Evolutionary conservation across 768 basidiomycete species (phyloP).

Genomic region (Pleurotus djamor): DNA sequence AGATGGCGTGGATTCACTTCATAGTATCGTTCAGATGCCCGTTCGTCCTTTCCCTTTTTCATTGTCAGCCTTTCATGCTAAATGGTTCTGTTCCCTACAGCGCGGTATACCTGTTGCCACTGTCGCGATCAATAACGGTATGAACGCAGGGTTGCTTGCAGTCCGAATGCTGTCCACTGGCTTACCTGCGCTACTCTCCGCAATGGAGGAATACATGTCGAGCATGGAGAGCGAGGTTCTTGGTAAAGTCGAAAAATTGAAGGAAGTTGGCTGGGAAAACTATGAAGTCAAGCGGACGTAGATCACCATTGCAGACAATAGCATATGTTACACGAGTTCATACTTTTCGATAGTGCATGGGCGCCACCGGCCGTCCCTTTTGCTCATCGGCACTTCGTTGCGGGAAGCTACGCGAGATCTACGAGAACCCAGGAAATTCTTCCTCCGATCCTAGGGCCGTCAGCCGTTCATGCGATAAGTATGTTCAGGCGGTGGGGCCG

Average conservation of each 20-base stretch:
- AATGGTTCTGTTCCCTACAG: conserved; percentile 34
- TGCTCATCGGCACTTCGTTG: no score
- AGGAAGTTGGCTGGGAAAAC: conserved; percentile 82
- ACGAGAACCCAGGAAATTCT: no score
- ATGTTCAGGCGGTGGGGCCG: no score
- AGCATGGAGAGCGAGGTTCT: conserved; percentile 73
- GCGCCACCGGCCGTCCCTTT: no score
- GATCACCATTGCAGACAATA: no score
- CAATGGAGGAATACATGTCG: conserved; percentile 75
- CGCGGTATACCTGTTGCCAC: conserved; percentile 97
- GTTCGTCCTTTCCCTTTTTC: conserved; percentile 43
- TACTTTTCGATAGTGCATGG: no score
- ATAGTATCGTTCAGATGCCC: conserved; percentile 99
- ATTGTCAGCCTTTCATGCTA: background rate
- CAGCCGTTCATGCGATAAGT: no score
- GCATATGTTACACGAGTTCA: no score
- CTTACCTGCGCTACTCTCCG: conserved; percentile 58
- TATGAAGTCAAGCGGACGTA: conserved; percentile 51
- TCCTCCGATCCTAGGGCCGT: no score
- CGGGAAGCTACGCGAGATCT: no score
- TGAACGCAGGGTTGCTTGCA: conserved; percentile 90
- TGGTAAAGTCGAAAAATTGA: conserved; percentile 73
- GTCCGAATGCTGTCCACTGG: conserved; percentile 84
- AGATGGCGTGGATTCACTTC: conserved; percentile 95
- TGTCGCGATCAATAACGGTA: conserved; percentile 94